Evolutionary conservation across 441 rosid genomes (phyloP), one percentile per base, ranked within the genome.

Genomic region (Manihot esculenta): DNA sequence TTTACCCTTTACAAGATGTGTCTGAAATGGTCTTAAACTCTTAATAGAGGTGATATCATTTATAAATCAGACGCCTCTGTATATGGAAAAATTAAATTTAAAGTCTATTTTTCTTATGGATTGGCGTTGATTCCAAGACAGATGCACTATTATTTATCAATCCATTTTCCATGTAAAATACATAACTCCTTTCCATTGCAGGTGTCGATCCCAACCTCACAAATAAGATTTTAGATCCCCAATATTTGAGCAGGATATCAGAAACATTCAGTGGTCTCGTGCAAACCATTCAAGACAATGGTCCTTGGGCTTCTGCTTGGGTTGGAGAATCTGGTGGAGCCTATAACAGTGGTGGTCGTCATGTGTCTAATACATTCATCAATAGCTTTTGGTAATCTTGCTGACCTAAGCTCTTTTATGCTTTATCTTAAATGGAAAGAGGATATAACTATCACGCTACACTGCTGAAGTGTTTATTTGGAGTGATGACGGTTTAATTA

Each of bases 291-390:
- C 63, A 76, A 59, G 83, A 78, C 69, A 70, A 84, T 26, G 98
- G 99, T 69, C 85, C 91, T 7, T 92, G 98, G 97, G 84, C 99
- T 64, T 88, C 96, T 80, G 87, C 94, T 42, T 95, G 99, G 99
- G 98, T 95, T 66, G 98, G 99, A 69, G 99, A 95, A 76, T 89
- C 99, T 61, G 99, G 99, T 65, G 99, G 99, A 54, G 98, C 99
- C 66, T 95, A 83, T 76, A 95, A 95, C 78, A 95, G 99, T 62
- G 99, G 99, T 12, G 99, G 98, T 44, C 86, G 72, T 70, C 75
- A 77, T 66, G 92, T 94, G 54, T 94, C 99, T 48, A 80, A 94
- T 74, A 86, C 96, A 57, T 94, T 90, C 77, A 78, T 94, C 30
- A 83, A 94, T 82, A 91, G 99, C 81, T 94, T 94, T 80, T 94